Conservation (phyloP, 441 rosid species). For the Melastoma candidum region DNA sequence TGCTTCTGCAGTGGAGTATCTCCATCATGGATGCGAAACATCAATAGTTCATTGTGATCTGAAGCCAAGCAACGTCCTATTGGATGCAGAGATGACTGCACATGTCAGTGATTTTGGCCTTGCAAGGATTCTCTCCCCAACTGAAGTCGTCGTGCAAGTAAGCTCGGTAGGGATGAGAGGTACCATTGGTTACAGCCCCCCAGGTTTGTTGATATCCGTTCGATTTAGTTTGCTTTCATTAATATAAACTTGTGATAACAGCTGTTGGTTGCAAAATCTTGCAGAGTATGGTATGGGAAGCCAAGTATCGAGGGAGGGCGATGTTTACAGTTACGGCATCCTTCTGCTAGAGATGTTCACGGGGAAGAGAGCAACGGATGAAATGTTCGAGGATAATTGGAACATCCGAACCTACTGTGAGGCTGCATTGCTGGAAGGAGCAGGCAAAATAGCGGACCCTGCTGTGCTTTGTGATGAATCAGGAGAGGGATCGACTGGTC, state of each 20-base stretch:
- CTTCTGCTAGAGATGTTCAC: slow-evolving; percentile 10
- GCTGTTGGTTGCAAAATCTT: no score
- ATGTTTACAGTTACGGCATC: background rate
- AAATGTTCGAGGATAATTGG: slow-evolving; percentile 5
- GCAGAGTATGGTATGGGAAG: slow-evolving; percentile 13
- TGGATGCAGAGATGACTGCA: background rate
- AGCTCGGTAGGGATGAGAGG: slow-evolving; percentile 1
- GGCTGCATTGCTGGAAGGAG: slow-evolving; percentile 1
- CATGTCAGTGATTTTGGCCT: slow-evolving; percentile 8
- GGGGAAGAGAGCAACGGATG: slow-evolving; percentile 10
- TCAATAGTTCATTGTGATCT: background rate
- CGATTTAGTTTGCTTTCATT: no score
- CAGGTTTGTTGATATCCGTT: slow-evolving; percentile 1
- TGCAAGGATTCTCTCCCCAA: slow-evolving; percentile 6
- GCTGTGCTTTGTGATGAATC: background rate
- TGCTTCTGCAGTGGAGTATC: background rate
- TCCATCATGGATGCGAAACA: background rate
- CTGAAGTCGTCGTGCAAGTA: background rate
- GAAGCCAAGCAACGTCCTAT: background rate
- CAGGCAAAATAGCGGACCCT: slow-evolving; percentile 1
- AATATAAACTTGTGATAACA: no score
- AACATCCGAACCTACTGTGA: background rate
- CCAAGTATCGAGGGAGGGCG: slow-evolving; percentile 1
- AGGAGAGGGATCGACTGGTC: no score
- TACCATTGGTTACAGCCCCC: background rate